These are phyloP conservation scores for Turnera subulata DNA, from an alignment of 345 rosid genomes.

Conservation along the genomic window DNA sequence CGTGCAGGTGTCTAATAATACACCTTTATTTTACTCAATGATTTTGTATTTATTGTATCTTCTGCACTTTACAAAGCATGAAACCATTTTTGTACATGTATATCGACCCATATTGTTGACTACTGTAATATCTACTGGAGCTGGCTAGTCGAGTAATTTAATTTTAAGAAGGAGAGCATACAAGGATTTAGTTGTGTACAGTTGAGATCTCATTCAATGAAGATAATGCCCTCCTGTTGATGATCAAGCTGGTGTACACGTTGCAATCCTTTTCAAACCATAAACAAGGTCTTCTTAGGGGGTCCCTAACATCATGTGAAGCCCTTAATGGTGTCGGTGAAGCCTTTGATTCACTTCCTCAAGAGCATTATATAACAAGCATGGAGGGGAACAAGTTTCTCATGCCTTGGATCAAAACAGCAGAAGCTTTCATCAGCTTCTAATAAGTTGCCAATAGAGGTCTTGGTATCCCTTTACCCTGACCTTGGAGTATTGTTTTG, in stretches of 20 bases:
- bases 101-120: too few species aligned
- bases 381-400: neutral
- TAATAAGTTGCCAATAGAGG: neutral
- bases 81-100: too few species aligned
- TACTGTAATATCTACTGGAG: too few species aligned
- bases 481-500: neutral
- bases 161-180: too few species aligned
- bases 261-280: slow-evolving; percentile 19
- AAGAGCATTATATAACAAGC: slow-evolving; percentile 9
- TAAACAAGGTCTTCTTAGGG: slow-evolving; percentile 3
- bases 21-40: too few species aligned
- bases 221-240: slow-evolving; percentile 4
- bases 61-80: too few species aligned
- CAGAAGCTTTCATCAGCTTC: slow-evolving; percentile 15
- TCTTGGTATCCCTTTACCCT: neutral
- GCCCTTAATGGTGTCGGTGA: slow-evolving; percentile 31
- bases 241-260: slow-evolving; percentile 14
- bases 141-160: too few species aligned
- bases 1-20: too few species aligned
- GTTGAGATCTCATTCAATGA: slow-evolving; percentile 40
- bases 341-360: neutral
- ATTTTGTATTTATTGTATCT: too few species aligned
- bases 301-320: slow-evolving; percentile 39
- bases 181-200: slow-evolving; percentile 21
- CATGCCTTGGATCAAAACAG: neutral